These are phyloP conservation scores for Colletotrichum theobromicola DNA, from an alignment of 2,329 filamentous ascomycete species.

Conservation along the genomic window DNA sequence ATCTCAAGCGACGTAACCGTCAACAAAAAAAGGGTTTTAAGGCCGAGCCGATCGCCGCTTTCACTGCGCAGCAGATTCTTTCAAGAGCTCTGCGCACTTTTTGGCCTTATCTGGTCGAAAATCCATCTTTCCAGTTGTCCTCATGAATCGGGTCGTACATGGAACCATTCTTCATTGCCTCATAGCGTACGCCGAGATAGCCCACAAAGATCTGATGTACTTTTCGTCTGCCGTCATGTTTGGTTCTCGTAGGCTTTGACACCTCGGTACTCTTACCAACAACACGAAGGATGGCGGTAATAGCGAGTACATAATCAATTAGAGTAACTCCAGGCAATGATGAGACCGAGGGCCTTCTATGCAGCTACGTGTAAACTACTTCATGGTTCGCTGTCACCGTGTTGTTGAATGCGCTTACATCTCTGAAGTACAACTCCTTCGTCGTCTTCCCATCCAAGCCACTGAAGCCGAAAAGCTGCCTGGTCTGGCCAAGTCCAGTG, in stretches of 20 bases:
- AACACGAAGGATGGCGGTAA: background rate
- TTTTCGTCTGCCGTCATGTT: background rate
- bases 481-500: conserved; percentile 59
- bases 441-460: conserved; percentile 39
- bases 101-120: background rate
- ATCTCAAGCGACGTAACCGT: too few relatives aligned
- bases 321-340: background rate
- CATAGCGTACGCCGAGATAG: too few relatives aligned
- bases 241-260: background rate
- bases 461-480: conserved; percentile 60
- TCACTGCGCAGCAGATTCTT: too few relatives aligned
- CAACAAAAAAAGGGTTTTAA: background rate
- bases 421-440: conserved; percentile 59
- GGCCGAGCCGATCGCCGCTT: background rate
- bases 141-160: too few relatives aligned
- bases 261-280: background rate
- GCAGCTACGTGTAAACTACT: background rate
- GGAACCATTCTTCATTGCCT: too few relatives aligned
- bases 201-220: too few relatives aligned
- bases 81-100: background rate
- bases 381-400: conserved; percentile 24
- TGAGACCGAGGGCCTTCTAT: background rate
- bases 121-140: background rate
- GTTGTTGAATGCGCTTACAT: conserved; percentile 60
- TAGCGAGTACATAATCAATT: background rate